Evolutionary conservation across 176 grass and related monocot species (phyloP).

Genomic region (Lolium perenne): DNA sequence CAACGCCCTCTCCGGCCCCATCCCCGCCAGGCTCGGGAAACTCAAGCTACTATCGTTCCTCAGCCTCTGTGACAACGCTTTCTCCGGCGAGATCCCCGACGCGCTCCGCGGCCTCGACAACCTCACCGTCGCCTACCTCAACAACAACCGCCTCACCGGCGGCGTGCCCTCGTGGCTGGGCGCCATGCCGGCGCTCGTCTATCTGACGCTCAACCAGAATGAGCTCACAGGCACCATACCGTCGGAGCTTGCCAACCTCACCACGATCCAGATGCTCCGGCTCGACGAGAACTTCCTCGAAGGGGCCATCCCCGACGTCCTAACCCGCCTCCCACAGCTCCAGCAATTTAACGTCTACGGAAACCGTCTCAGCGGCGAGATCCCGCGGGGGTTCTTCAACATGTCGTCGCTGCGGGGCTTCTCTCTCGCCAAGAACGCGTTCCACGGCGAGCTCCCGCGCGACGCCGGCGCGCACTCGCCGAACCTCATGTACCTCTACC

Average conservation of each 20-base stretch:
- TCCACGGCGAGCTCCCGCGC: constrained; percentile 25
- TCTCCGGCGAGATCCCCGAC: constrained; percentile 22
- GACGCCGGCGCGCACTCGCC: constrained; percentile 22
- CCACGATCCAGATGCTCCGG: background rate
- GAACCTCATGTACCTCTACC: constrained; percentile 31
- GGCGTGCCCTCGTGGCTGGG: background rate
- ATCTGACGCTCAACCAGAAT: background rate
- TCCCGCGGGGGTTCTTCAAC: constrained; percentile 44
- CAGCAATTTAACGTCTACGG: background rate
- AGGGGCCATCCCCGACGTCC: background rate
- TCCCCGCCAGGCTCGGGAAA: background rate
- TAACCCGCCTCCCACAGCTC: background rate
- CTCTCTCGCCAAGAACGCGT: constrained; percentile 38
- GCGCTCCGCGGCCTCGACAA: background rate
- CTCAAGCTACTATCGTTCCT: background rate
- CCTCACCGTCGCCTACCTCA: constrained; percentile 1
- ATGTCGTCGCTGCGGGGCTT: constrained; percentile 39
- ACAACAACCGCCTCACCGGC: constrained; percentile 20
- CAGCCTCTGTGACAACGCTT: constrained; percentile 39
- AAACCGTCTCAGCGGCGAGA: constrained; percentile 35
- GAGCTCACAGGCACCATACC: constrained; percentile 32
- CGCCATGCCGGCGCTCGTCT: background rate
- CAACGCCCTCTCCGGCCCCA: background rate
- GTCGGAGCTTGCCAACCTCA: constrained; percentile 6
- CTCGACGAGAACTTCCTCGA: constrained; percentile 18